Base-by-base conservation (phyloP, 2,329 filamentous ascomycete genomes). In the Cladosporium sphaerospermum region DNA sequence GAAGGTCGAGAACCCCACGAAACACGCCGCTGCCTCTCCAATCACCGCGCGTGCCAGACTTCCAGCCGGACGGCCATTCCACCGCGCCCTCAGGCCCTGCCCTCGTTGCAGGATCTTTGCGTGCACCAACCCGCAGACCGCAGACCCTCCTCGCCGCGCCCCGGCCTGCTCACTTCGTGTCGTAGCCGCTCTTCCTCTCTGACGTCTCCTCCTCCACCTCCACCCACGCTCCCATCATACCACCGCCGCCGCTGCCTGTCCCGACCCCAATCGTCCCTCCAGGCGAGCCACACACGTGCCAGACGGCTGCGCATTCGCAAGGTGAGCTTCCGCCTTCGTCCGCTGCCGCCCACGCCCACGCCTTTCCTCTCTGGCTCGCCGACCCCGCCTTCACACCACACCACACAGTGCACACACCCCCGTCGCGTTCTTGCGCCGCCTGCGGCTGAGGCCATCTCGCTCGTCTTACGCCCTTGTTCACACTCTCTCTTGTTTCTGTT, bases 381-480 rank as follows among this genome's bases (percentile, higher is more conserved):
- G 28, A 37, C 40, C 48, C 48, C 48, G 39, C 48, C 40, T 28
- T 28, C 23, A 14, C 14, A 51, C 34, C 40, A 14, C 37, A 28
- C 23, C 23, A 7, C 23, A 7, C 23, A 28, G 5, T 28, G 23
- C 23, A 28, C 23, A 28, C 23, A 28, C 48, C 36, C 47, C 14
- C 47, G n/a, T 39, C n/a, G 19, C 42, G 9, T n/a, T 23, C 39
- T 42, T 39, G 9, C 44, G 28, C 39, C 39, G 39, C 39, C 48
- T 51, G 48, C 10, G 48, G 48, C 48, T 44, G 48, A 51, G 48
- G 23, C 39, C 18, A 34, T 31, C 39, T 36, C 34, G 10, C 34
- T 18, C 40, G 40, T 10, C 40, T 42, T 42, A 18, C 40, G 28
- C 7, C 23, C 23, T 28, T 4, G 7, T 1, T 28, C 23, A 2